phyloP scores from a whole-genome alignment of 1,284 basidiomycete species.

The Ceratobasidium sp. region DNA sequence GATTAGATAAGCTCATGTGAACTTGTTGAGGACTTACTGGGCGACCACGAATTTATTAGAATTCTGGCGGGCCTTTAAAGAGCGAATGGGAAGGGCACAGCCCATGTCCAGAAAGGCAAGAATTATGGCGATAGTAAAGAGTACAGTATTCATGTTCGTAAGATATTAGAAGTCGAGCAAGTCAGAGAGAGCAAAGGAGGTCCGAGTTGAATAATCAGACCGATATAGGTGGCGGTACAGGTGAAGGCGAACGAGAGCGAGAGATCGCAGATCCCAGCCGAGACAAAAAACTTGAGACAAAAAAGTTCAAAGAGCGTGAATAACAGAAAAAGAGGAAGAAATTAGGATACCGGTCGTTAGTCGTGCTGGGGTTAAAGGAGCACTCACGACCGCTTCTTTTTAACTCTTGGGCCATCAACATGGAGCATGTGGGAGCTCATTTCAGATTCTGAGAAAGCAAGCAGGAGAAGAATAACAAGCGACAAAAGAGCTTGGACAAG shows the following conservation, averaged over 20 bases:
- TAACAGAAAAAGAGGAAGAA: slow-evolving; percentile 2
- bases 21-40: slow-evolving; percentile 16
- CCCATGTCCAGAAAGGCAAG: slow-evolving; percentile 16
- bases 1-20: slow-evolving; percentile 14
- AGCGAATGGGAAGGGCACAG: slow-evolving; percentile 29
- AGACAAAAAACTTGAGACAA: slow-evolving; percentile 24
- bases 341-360: slow-evolving; percentile 19
- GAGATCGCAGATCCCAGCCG: slow-evolving; percentile 38
- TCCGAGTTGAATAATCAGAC: slow-evolving; percentile 35
- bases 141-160: slow-evolving; percentile 7
- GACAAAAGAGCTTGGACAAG: slow-evolving; percentile 24
- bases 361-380: slow-evolving; percentile 4
- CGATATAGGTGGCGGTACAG: slow-evolving; percentile 26
- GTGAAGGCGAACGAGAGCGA: slow-evolving; percentile 35
- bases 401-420: slow-evolving; percentile 27
- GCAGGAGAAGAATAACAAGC: background rate
- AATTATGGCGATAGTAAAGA: slow-evolving; percentile 2
- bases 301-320: slow-evolving; percentile 8
- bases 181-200: slow-evolving; percentile 17
- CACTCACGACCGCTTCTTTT: slow-evolving; percentile 45
- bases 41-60: slow-evolving; percentile 42
- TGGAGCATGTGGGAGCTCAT: slow-evolving; percentile 30
- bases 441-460: background rate
- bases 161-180: slow-evolving; percentile 4
- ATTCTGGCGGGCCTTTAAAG: slow-evolving; percentile 26